phyloP scores from a whole-genome alignment of 768 basidiomycete species.

The Mycena galopus region DNA sequence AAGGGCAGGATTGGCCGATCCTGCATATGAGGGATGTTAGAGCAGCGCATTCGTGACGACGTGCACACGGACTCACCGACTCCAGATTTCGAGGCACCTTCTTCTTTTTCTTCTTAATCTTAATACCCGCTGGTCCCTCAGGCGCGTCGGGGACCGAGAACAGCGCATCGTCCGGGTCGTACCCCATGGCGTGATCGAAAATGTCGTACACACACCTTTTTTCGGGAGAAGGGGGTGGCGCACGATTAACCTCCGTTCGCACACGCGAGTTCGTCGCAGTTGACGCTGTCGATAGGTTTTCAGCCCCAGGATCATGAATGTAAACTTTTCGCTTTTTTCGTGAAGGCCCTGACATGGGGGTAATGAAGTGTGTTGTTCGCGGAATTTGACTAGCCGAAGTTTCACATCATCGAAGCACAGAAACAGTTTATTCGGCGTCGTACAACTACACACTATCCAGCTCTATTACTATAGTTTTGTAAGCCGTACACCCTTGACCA shows the following conservation, averaged over 20 bases:
- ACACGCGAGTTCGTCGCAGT: neutral
- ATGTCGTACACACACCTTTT: neutral
- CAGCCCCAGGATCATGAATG: neutral
- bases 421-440: no score
- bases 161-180: neutral
- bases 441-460: no score
- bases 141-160: neutral
- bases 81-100: neutral
- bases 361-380: no score
- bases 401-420: no score
- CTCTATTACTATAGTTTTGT: no score
- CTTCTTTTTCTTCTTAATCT: neutral
- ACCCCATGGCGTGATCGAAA: slow-evolving; percentile 1
- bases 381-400: no score
- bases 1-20: slow-evolving; percentile 1
- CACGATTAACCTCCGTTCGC: neutral
- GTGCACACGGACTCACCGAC: slow-evolving; percentile 1
- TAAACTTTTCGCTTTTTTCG: neutral
- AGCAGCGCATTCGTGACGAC: no score
- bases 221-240: neutral
- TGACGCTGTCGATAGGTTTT: neutral
- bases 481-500: no score
- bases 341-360: neutral
- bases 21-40: neutral
- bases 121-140: neutral